Conservation (phyloP, 2,329 filamentous ascomycete genomes). For the Neonectria coccinea region DNA sequence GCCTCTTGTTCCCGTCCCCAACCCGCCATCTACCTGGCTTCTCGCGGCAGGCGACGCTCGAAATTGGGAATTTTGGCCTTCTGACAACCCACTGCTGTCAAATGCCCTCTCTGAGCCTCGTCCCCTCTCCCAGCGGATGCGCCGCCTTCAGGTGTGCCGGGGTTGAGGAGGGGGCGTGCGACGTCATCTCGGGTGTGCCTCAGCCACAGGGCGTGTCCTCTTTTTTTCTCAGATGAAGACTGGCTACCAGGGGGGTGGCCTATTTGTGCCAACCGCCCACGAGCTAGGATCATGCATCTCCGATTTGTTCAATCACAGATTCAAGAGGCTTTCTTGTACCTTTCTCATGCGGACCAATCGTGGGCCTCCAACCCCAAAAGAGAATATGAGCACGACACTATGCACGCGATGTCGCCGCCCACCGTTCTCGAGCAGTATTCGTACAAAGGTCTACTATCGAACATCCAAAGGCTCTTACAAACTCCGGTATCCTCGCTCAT, state of each 20-base stretch:
- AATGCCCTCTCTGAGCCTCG: conserved; percentile 24
- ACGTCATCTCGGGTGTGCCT: conserved; percentile 22
- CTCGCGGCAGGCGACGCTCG: conserved; percentile 17
- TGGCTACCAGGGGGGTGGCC: conserved; percentile 31
- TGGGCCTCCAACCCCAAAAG: conserved; percentile 23
- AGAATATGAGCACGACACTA: conserved; percentile 22
- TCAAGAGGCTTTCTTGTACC: conserved; percentile 36
- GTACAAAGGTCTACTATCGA: background rate
- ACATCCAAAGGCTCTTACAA: conserved; percentile 26
- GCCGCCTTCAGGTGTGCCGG: conserved; percentile 34
- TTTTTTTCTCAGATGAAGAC: conserved; percentile 26
- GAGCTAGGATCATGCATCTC: conserved; percentile 45
- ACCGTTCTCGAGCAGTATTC: conserved; percentile 30
- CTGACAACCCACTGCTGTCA: conserved; percentile 24
- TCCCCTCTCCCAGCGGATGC: conserved; percentile 21
- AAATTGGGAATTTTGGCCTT: conserved; percentile 26
- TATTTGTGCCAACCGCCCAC: conserved; percentile 33
- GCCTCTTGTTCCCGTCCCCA: conserved; percentile 4
- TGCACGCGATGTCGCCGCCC: conserved; percentile 32
- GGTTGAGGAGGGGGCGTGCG: conserved; percentile 31
- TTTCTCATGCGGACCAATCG: conserved; percentile 38
- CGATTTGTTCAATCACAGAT: conserved; percentile 45
- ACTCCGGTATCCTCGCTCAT: conserved; percentile 19
- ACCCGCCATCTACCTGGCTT: conserved; percentile 10
- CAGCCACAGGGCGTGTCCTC: conserved; percentile 32